A percentile compares a stretch with the other conserved stretches of the same genome.
Conservation (phyloP, 352 stramenopile genomes). For the Pythium sukuiense region DNA sequence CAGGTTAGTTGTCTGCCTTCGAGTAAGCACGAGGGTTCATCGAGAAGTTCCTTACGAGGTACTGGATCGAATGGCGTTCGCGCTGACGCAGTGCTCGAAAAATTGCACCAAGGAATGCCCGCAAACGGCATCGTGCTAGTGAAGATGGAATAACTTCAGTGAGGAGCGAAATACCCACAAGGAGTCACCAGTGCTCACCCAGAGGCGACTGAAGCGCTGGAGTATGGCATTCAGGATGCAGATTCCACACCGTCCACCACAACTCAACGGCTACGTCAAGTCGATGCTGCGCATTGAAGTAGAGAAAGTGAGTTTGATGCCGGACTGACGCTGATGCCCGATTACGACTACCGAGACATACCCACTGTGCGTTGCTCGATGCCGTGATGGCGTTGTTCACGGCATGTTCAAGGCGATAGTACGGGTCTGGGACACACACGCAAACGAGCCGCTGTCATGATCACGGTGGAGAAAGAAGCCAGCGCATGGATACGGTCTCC, state of each 20-base stretch:
- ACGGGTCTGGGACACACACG: slow-evolving; percentile 2
- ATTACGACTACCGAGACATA: slow-evolving; percentile 3
- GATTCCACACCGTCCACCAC: slow-evolving; percentile 9
- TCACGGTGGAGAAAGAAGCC: background rate
- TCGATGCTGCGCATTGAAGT: background rate
- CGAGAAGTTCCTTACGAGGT: background rate
- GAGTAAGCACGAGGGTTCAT: background rate
- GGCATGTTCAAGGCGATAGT: slow-evolving; percentile 5
- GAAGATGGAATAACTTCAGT: background rate
- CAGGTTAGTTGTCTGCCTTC: background rate
- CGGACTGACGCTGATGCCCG: background rate
- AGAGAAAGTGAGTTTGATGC: background rate
- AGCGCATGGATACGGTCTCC: background rate
- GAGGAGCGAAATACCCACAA: background rate
- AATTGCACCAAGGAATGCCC: background rate
- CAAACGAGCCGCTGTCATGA: background rate
- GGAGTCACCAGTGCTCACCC: background rate
- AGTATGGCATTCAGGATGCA: slow-evolving; percentile 11
- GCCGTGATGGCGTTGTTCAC: slow-evolving; percentile 7
- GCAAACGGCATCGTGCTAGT: background rate
- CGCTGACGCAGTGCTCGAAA: background rate
- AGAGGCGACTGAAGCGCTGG: background rate
- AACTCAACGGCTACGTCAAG: background rate
- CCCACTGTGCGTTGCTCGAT: background rate
- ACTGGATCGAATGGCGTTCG: background rate